Base-by-base conservation (phyloP, 2,329 filamentous ascomycete species). In the Diaporthe humulicola region DNA sequence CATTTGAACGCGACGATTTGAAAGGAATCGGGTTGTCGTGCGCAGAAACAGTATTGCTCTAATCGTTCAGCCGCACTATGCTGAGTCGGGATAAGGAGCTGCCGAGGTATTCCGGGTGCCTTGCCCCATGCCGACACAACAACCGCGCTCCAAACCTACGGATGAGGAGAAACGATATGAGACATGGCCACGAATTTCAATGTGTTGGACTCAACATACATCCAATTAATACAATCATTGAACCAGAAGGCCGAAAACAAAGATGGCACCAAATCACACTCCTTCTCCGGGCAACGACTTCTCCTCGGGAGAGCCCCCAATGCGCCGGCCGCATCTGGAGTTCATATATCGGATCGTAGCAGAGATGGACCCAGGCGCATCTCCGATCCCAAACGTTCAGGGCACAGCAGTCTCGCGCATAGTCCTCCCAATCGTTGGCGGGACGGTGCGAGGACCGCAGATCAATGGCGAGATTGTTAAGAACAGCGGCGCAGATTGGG, bases 311-410 rank as follows among this genome's bases (percentile, higher is more conserved):
- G 75, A 77, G 33, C 76, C 75, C 14, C 74, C 76, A 25, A 78
- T 79, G 78, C 75, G 76, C 22, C 73, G 74, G 74, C 77, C 78
- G 38, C 75, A 79, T 48, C 67, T 79, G 1, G 73, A 79, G 17
- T 77, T 79, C 58, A 74, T 79, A 60, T 79, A 79, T 42, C 76
- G 76, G 28, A 79, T 78, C 60, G 77, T 79, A 22, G 76, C 75
- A 36, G 69, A 78, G 10, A 79, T 79, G 77, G 73, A 77, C 25
- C 71, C 70, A 9, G 45, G 45, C 10, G 69, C 54, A 33, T 77
- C 70, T n/a, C 57, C 74, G 15, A 79, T 79, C 33, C 60, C 54
- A 36, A 77, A 77, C 22, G 70, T 77, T 4, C 75, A 76, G 22
- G 74, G 73, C 33, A 75, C 72, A 2, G 69, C 75, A 30, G n/a